These are phyloP conservation scores for Nicotiana tabacum DNA, from an alignment of 257 asterid species.

Conservation along the genomic window DNA sequence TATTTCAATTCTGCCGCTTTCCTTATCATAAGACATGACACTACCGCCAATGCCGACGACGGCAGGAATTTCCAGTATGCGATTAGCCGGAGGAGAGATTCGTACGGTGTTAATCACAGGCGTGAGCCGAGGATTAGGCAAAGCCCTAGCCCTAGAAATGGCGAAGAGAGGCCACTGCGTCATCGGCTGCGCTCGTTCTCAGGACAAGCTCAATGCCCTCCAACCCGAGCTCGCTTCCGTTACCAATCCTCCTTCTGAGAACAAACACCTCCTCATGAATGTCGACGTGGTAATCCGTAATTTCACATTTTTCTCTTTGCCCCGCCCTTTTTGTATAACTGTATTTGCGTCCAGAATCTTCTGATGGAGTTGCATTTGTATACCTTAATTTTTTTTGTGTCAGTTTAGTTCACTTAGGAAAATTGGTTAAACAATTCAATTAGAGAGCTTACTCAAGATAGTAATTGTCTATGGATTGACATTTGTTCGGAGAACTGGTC, in stretches of 20 bases:
- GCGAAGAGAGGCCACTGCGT: constrained; percentile 86
- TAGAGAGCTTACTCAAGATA: not conserved
- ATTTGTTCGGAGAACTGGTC: not conserved
- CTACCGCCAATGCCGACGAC: constrained; percentile 32
- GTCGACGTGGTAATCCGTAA: constrained; percentile 66
- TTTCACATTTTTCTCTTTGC: not conserved
- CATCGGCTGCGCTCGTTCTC: constrained; percentile 89
- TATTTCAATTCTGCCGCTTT: not conserved
- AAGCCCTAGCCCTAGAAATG: constrained; percentile 80
- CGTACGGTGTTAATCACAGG: constrained; percentile 81
- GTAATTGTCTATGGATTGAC: not conserved
- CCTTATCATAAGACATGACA: not conserved
- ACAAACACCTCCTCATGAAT: constrained; percentile 57
- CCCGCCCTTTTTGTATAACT: not conserved
- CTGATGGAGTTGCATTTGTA: not conserved
- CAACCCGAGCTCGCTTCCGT: constrained; percentile 60
- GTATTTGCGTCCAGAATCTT: not conserved
- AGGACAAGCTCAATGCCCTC: constrained; percentile 62
- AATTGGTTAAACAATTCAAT: not conserved
- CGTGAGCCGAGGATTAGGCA: constrained; percentile 86
- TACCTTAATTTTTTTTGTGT: not conserved
- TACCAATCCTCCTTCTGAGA: constrained; percentile 22
- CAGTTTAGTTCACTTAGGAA: not conserved
- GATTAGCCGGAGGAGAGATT: constrained; percentile 23
- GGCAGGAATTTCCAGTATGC: constrained; percentile 23